These are phyloP conservation scores for Phyllosticta ampelicida DNA, from an alignment of 2,329 filamentous ascomycete genomes.

Conservation along the genomic window DNA sequence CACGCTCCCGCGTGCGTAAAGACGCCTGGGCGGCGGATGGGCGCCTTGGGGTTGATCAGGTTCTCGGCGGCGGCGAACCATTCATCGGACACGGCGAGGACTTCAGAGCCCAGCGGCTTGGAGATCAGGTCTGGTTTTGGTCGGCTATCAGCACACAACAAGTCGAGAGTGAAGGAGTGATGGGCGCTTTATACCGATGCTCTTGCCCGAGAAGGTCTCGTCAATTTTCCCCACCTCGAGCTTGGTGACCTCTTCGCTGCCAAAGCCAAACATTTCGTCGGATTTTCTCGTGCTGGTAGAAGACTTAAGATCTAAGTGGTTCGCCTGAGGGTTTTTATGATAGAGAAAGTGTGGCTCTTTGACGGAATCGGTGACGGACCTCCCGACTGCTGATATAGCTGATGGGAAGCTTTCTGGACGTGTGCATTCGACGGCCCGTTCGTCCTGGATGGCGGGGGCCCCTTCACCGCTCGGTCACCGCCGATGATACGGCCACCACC, in stretches of 20 bases:
- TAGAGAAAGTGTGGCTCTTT: not conserved
- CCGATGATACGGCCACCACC: not conserved
- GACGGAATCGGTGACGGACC: not conserved
- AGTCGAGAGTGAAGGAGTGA: not conserved
- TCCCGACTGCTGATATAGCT: not conserved
- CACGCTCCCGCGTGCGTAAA: slow-evolving; percentile 51
- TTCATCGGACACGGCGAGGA: slow-evolving; percentile 49
- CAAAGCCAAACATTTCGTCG: slow-evolving; percentile 6
- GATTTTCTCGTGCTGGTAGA: not conserved
- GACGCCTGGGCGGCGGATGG: slow-evolving; percentile 46
- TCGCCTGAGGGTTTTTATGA: not conserved
- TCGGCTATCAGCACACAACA: not conserved
- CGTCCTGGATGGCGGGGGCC: not conserved
- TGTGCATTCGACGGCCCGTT: not conserved
- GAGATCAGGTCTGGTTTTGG: slow-evolving; percentile 42
- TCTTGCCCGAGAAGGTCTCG: slow-evolving; percentile 6
- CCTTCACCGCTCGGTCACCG: not conserved
- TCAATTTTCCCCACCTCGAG: slow-evolving; percentile 2
- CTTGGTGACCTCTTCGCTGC: not conserved
- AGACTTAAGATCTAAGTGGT: not conserved
- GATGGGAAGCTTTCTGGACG: not conserved
- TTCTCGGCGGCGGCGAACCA: slow-evolving; percentile 51
- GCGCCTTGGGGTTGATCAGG: slow-evolving; percentile 46
- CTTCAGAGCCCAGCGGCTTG: slow-evolving; percentile 38
- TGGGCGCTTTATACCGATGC: not conserved